These are phyloP conservation scores for Spizellomyces punctatus DNA, from an alignment of 192 early-diverging fungal genomes.

Conservation along the genomic window DNA sequence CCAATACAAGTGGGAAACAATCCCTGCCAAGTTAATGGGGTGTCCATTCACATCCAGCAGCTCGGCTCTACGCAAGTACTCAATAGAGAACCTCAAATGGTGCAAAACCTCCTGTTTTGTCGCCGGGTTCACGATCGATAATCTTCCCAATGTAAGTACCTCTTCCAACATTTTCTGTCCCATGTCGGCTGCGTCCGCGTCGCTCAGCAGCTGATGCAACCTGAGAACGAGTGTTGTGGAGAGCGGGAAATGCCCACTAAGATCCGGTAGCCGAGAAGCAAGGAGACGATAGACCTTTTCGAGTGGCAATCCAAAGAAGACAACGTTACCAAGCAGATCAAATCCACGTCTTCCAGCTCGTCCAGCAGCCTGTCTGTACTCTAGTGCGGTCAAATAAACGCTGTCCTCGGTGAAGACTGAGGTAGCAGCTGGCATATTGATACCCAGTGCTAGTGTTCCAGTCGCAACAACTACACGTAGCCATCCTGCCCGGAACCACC, in stretches of 20 bases:
- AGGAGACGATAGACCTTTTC: slow-evolving; percentile 46
- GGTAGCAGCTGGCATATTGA: slow-evolving; percentile 50
- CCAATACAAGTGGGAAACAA: slow-evolving; percentile 38
- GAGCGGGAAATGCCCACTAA: slow-evolving; percentile 45
- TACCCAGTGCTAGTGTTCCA: slow-evolving; percentile 45
- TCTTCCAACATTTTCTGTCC: slow-evolving; percentile 13
- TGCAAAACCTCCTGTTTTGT: slow-evolving; percentile 34
- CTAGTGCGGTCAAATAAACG: slow-evolving; percentile 41
- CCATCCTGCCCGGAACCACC: slow-evolving; percentile 37
- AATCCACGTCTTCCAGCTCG: slow-evolving; percentile 48
- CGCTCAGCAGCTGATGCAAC: slow-evolving; percentile 32
- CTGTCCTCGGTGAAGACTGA: slow-evolving; percentile 46
- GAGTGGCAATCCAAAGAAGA: slow-evolving; percentile 44
- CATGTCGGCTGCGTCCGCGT: slow-evolving; percentile 7
- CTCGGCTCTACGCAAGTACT: slow-evolving; percentile 38
- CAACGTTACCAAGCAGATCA: slow-evolving; percentile 43
- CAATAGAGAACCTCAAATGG: slow-evolving; percentile 48
- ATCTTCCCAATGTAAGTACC: not conserved
- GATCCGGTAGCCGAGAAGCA: slow-evolving; percentile 36
- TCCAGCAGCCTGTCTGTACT: slow-evolving; percentile 42
- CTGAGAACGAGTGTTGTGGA: slow-evolving; percentile 46
- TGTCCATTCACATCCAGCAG: slow-evolving; percentile 25
- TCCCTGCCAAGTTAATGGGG: slow-evolving; percentile 30
- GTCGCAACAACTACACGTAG: slow-evolving; percentile 47
- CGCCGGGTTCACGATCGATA: slow-evolving; percentile 10